Percentiles rank a stretch among this genome's conserved stretches.
Conservation (phyloP, 2,329 filamentous ascomycete species). For the Diaporthe nobilis region DNA sequence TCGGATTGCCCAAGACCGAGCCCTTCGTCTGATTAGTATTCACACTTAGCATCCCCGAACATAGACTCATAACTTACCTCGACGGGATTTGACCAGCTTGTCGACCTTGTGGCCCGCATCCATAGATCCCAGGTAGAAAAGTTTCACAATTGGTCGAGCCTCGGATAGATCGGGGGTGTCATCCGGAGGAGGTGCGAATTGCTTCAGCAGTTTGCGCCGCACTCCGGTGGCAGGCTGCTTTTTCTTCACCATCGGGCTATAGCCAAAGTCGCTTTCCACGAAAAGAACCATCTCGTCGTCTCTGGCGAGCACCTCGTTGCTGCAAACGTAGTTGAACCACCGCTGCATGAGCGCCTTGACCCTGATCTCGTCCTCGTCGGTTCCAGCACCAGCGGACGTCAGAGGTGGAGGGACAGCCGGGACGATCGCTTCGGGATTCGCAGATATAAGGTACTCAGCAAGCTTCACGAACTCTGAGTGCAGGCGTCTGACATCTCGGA, state of each 20-base stretch:
- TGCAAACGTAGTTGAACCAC: constrained; percentile 95
- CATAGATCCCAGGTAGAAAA: constrained; percentile 96
- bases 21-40: constrained; percentile 67
- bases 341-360: constrained; percentile 92
- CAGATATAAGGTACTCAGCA: constrained; percentile 94
- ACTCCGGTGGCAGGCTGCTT: constrained; percentile 98
- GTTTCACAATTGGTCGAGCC: constrained; percentile 90
- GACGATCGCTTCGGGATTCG: constrained; percentile 96
- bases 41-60: background rate
- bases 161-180: constrained; percentile 95
- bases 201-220: constrained; percentile 94
- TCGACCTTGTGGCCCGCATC: constrained; percentile 98
- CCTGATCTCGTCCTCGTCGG: constrained; percentile 92
- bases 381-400: constrained; percentile 93
- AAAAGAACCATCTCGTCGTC: constrained; percentile 99
- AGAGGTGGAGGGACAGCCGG: constrained; percentile 95
- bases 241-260: constrained; percentile 94
- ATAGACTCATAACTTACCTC: constrained; percentile 74
- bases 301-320: constrained; percentile 91
- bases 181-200: constrained; percentile 97
- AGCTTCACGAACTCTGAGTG: constrained; percentile 97
- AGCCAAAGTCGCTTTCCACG: constrained; percentile 99
- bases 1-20: constrained; percentile 93
- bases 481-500: constrained; percentile 94
- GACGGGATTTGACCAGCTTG: constrained; percentile 89